A percentile compares a stretch with the other conserved stretches of the same genome.
phyloP scores from a whole-genome alignment of 1,139 yeast genomes.

The Debaryomycetaceae sp. region DNA sequence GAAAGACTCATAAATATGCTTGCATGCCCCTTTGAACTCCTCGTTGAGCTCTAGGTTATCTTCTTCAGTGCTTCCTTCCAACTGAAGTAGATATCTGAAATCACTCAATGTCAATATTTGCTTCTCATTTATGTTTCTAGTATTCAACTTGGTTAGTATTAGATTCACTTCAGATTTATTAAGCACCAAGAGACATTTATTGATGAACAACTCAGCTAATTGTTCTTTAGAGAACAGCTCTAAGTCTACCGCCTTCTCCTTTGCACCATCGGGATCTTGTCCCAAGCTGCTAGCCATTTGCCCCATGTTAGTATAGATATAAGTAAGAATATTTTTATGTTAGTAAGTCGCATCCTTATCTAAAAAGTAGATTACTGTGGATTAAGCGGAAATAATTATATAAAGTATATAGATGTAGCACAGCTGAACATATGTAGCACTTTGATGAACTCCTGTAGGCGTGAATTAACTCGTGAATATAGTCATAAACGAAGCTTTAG shows the following conservation, averaged over 20 bases:
- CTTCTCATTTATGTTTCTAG: conserved; percentile 16
- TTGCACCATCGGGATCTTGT: background rate
- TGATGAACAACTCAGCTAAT: conserved; percentile 18
- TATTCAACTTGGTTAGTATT: conserved; percentile 20
- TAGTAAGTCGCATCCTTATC: background rate
- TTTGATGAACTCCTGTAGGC: background rate
- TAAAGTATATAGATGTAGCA: background rate
- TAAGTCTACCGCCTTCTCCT: conserved; percentile 2
- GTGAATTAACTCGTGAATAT: background rate
- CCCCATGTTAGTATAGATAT: conserved; percentile 12
- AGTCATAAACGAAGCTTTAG: conserved; percentile 12
- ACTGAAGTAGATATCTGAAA: conserved; percentile 19
- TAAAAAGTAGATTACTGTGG: background rate
- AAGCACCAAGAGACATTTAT: conserved; percentile 17
- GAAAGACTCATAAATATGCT: conserved; percentile 21
- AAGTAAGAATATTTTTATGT: background rate
- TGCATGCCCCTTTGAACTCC: conserved; percentile 10
- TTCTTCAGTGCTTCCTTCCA: conserved; percentile 9
- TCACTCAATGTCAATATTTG: conserved; percentile 18
- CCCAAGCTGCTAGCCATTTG: conserved; percentile 18
- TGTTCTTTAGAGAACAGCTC: conserved; percentile 18
- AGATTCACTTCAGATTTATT: conserved; percentile 23
- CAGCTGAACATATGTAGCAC: no score
- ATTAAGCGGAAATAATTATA: background rate
- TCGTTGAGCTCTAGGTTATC: conserved; percentile 3